Base-by-base conservation (phyloP, 1,284 basidiomycete species). In the Phellinidium pouzarii region DNA sequence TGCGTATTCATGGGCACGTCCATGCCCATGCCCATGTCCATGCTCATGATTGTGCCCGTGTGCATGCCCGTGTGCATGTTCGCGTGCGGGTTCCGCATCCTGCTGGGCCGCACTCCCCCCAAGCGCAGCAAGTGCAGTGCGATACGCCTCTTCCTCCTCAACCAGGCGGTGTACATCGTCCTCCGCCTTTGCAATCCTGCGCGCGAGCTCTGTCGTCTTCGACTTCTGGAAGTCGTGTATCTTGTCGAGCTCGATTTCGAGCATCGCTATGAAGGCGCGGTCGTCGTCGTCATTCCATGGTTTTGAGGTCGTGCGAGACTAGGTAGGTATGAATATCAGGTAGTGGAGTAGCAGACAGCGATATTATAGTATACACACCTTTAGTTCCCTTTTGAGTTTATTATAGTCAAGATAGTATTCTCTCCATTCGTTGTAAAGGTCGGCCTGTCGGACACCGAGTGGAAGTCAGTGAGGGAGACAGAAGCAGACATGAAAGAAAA, bases 191-290 rank as follows among this genome's bases (percentile, higher is more conserved):
- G 78, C 76, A 54, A 97, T 95, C 48, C 90, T 82, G 8, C 73
- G 73, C 17, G 89, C 80, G 34, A 96, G 78, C 65, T 96, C 92
- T 14, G 82, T 78, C 9, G 92, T 91, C 90, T 98, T 99, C 44
- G 78, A 72, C 64, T 87, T 91, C 66, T 99, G 96, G 68, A 99
- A 99, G 63, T 87, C 85, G 64, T 97, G 90, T 53, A 98, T 88
- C 75, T 99, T 99, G 65, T 95, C 91, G 43, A 99, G 78, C 71
- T 99, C 94, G 57, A 75, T 75, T 64, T 91, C 87, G 53, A 98
- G 82, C 71, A 87, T 77, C 38, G 66, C 68, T 20, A 84, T 85
- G 64, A 96, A 97, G 44, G 87, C 82, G 23, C 74, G 73, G 69
- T 97, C 94, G 65, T 95, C 91, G 7, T 76, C 70, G 46, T 81